These are phyloP conservation scores for Pseudogymnoascus sp. DNA, from an alignment of 2,329 filamentous ascomycete genomes.

Conservation along the genomic window DNA sequence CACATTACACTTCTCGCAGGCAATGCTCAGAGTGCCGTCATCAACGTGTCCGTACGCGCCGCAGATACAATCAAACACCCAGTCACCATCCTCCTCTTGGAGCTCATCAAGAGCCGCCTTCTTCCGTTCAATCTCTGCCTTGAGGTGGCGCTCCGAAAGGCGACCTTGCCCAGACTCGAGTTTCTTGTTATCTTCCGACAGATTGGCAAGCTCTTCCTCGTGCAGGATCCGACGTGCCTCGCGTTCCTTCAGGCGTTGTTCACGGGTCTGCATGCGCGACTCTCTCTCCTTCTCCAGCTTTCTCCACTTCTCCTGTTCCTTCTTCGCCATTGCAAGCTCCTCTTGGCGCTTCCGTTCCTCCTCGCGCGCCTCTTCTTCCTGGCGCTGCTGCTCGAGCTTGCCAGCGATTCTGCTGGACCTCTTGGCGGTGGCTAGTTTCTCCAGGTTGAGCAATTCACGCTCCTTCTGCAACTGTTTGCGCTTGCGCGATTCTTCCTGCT, in stretches of 20 bases:
- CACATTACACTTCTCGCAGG: slow-evolving; percentile 86
- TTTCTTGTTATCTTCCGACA: slow-evolving; percentile 68
- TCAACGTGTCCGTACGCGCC: slow-evolving; percentile 88
- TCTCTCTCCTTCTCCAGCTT: slow-evolving; percentile 67
- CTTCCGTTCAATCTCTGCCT: slow-evolving; percentile 72
- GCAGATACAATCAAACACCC: slow-evolving; percentile 93
- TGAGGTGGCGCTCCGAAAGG: slow-evolving; percentile 71
- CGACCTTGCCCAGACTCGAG: slow-evolving; percentile 48
- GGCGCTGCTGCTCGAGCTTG: slow-evolving; percentile 69
- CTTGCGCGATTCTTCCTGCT: slow-evolving; percentile 67
- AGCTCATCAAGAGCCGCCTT: slow-evolving; percentile 69
- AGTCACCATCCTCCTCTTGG: slow-evolving; percentile 64
- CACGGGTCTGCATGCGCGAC: slow-evolving; percentile 71
- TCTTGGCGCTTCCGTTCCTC: slow-evolving; percentile 57
- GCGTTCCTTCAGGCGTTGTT: slow-evolving; percentile 77
- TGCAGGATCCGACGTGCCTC: slow-evolving; percentile 76
- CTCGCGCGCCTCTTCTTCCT: slow-evolving; percentile 63
- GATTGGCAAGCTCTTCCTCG: slow-evolving; percentile 71
- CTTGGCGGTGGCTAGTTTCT: slow-evolving; percentile 89
- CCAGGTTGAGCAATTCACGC: slow-evolving; percentile 70
- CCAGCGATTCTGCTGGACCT: slow-evolving; percentile 81
- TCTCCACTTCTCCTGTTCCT: slow-evolving; percentile 54
- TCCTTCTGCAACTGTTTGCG: slow-evolving; percentile 60
- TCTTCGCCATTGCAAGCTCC: slow-evolving; percentile 58
- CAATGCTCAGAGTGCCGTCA: slow-evolving; percentile 86